Base-by-base conservation (phyloP, 169 alveolate species). In the Eimeria praecox region DNA sequence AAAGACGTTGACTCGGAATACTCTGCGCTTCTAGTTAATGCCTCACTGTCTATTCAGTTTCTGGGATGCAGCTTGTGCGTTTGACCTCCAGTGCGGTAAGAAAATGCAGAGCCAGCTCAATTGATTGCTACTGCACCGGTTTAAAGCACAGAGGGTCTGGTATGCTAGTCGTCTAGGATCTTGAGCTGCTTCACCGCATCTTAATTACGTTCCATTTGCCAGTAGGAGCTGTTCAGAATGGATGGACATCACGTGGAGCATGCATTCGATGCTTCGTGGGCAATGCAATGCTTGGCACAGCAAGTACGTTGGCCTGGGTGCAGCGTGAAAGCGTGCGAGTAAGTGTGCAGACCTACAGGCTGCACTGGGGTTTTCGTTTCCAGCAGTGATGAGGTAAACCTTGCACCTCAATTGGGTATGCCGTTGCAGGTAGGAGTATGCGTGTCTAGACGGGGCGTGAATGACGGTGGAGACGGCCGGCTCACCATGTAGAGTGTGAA, bases 291-390 rank as follows among this genome's bases (percentile, higher is more conserved):
- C 14, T 27, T 27, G 77, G 42, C 77, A 66, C 44, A 66, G 77
- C 77, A 66, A 66, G 77, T 66, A 66, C 77, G 77, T 10, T 66
- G 2, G 77, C 77, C 77, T 66, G 24, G 77, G 27, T 66, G 38
- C 0, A n/a, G 24, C 77, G 1, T 66, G 77, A 12, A 2, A 0
- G 77, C 42, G 22, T 66, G 42, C 77, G 38, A n/a, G 16, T n/a
- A n/a, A 2, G 4, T 66, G 18, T 30, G 77, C 30, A 59, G 33
- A 27, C 69, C 30, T 59, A 30, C 69, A 22, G 4, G 1, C 30
- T 59, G 33, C 69, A 59, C n/a, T 1, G 10, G 5, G n/a, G 33
- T 59, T 59, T 30, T 59, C 16, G 69, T 59, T 59, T 59, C 3
- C 69, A 22, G 69, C 5, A 0, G n/a, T 20, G 24, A 1, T 22